Evolutionary conservation across 306 rosid species (phyloP), one percentile per base, ranked within the genome.

Genomic region (Vicia faba): DNA sequence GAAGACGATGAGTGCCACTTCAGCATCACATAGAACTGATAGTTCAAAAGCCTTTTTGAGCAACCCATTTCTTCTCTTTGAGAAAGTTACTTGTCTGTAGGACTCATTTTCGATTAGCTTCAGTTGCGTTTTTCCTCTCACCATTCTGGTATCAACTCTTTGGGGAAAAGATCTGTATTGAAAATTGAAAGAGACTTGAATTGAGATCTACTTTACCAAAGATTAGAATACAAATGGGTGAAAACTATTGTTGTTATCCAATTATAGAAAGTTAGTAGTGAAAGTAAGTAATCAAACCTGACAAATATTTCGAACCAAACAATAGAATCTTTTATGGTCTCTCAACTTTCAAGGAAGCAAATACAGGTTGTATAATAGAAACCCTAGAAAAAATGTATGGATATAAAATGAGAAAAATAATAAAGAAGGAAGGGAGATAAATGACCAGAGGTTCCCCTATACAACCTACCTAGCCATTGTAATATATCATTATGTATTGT

Each of bases 21-120:
- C 98, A 11, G 98, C 98, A 67, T 92, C 98, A 48, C 98, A 92
- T n/a, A 92, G 83, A 56, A 92, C 98, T 2, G 98, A 92, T 0
- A 92, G 84, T 88, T 92, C 96, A 66, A 83, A 92, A 7, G 98
- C 96, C 63, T 92, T 92, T 82, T 92, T 92, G 6, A 92, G 81
- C 49, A 92, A 75, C 4, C 98, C 98, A 70, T 84, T 92, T 56
- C 96, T 89, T 63, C 96, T 59, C 84, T 92, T 92, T 0, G 98
- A 92, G 61, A 92, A 92, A 0, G 95, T 89, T 12, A 93, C 98
- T 88, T 89, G 98, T 78, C 97, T 79, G 68, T 92, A 88, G 16
- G 98, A 81, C 5, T 88, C 88, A 46, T 88, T 89, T 49, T 93
- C 97, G 39, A 93, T 93, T 13, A 97, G 79, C 87, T 86, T 93